A percentile compares a stretch with the other conserved stretches of the same genome.
These are phyloP conservation scores for Botrytis fabae DNA, from an alignment of 2,329 filamentous ascomycete species.

Conservation along the genomic window DNA sequence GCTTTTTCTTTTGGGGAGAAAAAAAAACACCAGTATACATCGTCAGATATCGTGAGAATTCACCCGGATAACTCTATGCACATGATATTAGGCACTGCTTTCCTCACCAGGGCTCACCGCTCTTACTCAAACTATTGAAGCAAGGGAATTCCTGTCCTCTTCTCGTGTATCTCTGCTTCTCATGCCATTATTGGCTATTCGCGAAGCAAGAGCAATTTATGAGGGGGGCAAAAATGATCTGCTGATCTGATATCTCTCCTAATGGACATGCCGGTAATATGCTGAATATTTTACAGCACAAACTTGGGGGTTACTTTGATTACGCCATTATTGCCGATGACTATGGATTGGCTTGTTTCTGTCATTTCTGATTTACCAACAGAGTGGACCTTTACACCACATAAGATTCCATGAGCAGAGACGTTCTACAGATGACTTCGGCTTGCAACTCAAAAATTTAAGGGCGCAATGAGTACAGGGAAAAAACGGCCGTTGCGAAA, in stretches of 20 bases:
- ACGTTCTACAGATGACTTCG: neutral
- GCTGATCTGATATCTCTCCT: conserved; percentile 7
- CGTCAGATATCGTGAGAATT: conserved; percentile 15
- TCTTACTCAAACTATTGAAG: conserved; percentile 4
- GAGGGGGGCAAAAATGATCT: neutral
- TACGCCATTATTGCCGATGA: neutral
- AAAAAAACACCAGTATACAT: neutral
- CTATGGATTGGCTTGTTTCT: neutral
- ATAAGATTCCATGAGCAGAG: neutral
- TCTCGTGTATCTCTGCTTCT: conserved; percentile 3
- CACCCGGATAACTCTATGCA: conserved; percentile 9
- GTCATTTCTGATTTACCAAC: conserved; percentile 1
- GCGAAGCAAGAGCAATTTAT: conserved; percentile 16
- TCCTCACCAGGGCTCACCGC: conserved; percentile 13
- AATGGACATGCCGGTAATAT: conserved; percentile 8
- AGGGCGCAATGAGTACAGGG: neutral
- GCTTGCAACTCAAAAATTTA: neutral
- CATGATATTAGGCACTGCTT: conserved; percentile 11
- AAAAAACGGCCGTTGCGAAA: neutral
- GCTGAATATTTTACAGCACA: neutral
- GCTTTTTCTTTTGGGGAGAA: neutral
- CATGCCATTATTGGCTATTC: conserved; percentile 12
- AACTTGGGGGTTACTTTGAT: neutral
- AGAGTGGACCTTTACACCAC: conserved; percentile 2
- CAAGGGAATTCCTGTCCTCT: neutral